Conservation (phyloP, 2,329 filamentous ascomycete genomes). For the Epichloe sibirici region DNA sequence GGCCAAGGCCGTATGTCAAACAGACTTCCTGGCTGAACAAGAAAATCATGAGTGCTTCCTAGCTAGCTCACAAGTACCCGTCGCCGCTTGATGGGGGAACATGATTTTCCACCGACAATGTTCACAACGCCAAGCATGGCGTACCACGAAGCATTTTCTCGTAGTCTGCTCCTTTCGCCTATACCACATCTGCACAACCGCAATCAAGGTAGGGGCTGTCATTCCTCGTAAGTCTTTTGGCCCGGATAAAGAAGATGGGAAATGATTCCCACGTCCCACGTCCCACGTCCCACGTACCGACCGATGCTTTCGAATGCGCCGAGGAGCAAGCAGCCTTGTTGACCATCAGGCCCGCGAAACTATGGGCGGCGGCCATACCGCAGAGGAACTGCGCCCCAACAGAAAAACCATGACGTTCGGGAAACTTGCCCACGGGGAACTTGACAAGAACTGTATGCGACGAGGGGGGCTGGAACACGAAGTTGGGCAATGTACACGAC, state of each 20-base stretch:
- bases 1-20: conserved; percentile 20
- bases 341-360: conserved; percentile 32
- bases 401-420: conserved; percentile 34
- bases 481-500: conserved; percentile 41
- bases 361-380: conserved; percentile 37
- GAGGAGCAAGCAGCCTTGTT: conserved; percentile 27
- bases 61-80: no score
- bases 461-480: conserved; percentile 34
- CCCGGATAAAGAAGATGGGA: background rate
- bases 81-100: background rate
- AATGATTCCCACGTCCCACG: no score
- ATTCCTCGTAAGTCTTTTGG: background rate
- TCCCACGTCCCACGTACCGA: conserved; percentile 10
- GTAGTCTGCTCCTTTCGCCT: conserved; percentile 21
- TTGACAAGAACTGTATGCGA: conserved; percentile 42
- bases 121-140: conserved; percentile 20
- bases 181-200: conserved; percentile 25
- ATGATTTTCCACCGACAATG: conserved; percentile 12
- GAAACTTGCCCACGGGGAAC: conserved; percentile 40
- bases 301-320: conserved; percentile 35
- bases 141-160: conserved; percentile 19
- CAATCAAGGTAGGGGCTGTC: conserved; percentile 17
- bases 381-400: conserved; percentile 40
- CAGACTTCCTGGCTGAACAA: conserved; percentile 17
- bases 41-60: background rate